Evolutionary conservation across 305 asterid species (phyloP).

Genomic region (Fraxinus angustifolia): DNA sequence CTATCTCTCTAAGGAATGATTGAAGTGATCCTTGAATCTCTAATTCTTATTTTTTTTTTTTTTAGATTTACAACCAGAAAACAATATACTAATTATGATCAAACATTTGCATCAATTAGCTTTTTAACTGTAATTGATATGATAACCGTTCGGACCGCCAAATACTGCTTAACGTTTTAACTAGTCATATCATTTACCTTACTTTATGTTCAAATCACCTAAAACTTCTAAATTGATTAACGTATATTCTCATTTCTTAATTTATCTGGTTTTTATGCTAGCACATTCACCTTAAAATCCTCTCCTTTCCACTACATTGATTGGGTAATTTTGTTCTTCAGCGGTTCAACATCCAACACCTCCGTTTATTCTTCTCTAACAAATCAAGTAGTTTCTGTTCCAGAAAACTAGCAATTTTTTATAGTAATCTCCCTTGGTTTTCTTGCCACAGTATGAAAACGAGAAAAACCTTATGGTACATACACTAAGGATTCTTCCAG

Average conservation of each 20-base stretch:
- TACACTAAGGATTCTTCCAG: too few relatives aligned
- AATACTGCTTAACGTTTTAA: not conserved
- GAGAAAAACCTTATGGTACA: too few relatives aligned
- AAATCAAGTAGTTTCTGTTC: not conserved
- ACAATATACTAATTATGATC: not conserved
- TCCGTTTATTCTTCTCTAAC: not conserved
- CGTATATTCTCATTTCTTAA: not conserved
- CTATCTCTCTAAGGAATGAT: not conserved
- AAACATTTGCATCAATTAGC: not conserved
- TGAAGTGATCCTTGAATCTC: not conserved
- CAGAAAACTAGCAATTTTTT: conserved; percentile 9
- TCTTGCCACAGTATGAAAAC: not conserved
- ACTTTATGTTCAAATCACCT: not conserved
- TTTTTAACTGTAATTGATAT: not conserved
- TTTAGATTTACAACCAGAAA: not conserved
- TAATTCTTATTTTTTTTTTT: not conserved
- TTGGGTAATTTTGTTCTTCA: not conserved
- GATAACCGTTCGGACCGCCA: not conserved
- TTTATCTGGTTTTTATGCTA: not conserved
- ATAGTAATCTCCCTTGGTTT: not conserved
- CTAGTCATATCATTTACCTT: not conserved
- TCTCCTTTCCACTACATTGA: not conserved
- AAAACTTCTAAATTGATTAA: not conserved
- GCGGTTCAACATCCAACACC: not conserved
- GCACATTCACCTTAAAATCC: not conserved